Conservation (phyloP, 495 filamentous ascomycete species). For the Penicillium verhagenii region DNA sequence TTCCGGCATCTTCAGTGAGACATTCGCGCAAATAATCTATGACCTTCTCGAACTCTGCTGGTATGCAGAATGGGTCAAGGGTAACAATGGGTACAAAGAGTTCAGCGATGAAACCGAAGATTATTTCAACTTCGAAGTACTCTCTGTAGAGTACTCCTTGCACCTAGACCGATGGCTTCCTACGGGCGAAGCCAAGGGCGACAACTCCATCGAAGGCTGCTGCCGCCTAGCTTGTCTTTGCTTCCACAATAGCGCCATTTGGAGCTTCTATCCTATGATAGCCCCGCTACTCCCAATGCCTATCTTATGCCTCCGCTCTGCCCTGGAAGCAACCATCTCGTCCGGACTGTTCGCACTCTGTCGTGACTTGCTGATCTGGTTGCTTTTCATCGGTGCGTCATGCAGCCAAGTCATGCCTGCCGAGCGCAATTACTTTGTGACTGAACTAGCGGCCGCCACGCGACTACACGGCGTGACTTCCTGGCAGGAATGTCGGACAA, state of each 20-base stretch:
- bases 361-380: conserved; percentile 42
- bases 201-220: conserved; percentile 46
- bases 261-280: conserved; percentile 46
- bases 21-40: conserved; percentile 34
- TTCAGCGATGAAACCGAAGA: conserved; percentile 43
- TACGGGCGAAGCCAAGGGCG: conserved; percentile 59
- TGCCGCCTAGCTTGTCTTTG: conserved; percentile 42
- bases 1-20: conserved; percentile 39
- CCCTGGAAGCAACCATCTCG: conserved; percentile 37
- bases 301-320: conserved; percentile 36
- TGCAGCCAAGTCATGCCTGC: conserved; percentile 31
- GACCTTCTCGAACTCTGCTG: conserved; percentile 41
- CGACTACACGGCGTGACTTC: conserved; percentile 30
- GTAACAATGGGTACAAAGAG: conserved; percentile 28
- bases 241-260: conserved; percentile 48
- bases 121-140: conserved; percentile 49
- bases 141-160: conserved; percentile 44
- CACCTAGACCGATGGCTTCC: conserved; percentile 54
- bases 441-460: conserved; percentile 33
- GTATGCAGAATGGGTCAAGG: conserved; percentile 46
- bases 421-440: conserved; percentile 39
- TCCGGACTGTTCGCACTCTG: conserved; percentile 37
- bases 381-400: conserved; percentile 40
- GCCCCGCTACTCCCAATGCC: conserved; percentile 41
- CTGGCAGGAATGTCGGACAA: conserved; percentile 38